Evolutionary conservation across 73 alveolate species (phyloP).

Genomic region (Symbiodinium natans): DNA sequence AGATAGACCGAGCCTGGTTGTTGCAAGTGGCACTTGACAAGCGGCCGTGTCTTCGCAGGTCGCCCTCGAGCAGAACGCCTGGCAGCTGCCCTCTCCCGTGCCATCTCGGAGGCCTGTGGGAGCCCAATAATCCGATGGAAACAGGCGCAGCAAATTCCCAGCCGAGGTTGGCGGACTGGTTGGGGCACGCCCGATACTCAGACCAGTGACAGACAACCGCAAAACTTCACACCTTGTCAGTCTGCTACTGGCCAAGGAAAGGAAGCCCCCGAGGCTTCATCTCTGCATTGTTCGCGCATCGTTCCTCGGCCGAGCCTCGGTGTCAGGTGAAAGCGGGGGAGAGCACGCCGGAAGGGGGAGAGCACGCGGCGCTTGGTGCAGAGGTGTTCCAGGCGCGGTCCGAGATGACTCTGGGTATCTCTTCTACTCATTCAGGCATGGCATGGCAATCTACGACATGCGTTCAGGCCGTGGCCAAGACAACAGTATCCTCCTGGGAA

Average conservation of each 20-base stretch:
- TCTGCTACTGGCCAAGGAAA: too few relatives aligned
- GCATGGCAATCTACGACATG: too few relatives aligned
- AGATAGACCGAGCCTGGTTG: not conserved
- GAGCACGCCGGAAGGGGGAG: not conserved
- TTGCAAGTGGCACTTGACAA: too few relatives aligned
- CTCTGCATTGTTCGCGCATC: not conserved
- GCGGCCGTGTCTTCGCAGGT: not conserved
- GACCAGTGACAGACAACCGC: too few relatives aligned
- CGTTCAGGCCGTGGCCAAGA: too few relatives aligned
- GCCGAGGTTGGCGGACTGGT: not conserved
- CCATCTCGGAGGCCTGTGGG: not conserved
- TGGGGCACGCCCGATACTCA: not conserved
- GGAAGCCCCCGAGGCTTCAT: not conserved
- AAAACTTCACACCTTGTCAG: too few relatives aligned
- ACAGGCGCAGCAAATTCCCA: too few relatives aligned
- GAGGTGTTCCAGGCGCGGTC: slow-evolving; percentile 43
- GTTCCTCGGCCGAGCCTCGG: not conserved
- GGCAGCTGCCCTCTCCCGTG: slow-evolving; percentile 35
- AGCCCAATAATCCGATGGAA: not conserved
- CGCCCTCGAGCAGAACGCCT: slow-evolving; percentile 30
- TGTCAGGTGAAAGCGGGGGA: not conserved
- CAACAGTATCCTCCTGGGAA: too few relatives aligned
- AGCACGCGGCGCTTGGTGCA: slow-evolving; percentile 36
- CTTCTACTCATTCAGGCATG: too few relatives aligned
- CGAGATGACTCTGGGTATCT: too few relatives aligned